Evolutionary conservation across 2,329 filamentous ascomycete species (phyloP).

Genomic region (Fusarium poae): DNA sequence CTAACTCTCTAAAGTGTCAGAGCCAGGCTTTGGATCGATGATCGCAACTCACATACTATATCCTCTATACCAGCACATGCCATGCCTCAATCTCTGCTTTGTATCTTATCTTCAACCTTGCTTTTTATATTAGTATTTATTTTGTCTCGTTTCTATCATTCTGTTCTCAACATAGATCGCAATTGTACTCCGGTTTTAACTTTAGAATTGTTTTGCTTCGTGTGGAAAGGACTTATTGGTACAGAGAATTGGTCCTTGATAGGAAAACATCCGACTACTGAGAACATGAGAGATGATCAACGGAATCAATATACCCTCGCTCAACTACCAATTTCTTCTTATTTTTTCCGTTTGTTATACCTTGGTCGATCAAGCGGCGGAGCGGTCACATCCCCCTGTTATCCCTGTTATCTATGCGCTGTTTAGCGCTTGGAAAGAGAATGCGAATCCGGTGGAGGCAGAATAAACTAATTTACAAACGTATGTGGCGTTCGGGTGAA

Average conservation of each 20-base stretch:
- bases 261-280: not conserved
- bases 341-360: not conserved
- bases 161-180: not conserved
- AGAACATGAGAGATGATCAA: not conserved
- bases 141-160: not conserved
- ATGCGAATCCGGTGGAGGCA: not conserved
- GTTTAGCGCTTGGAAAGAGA: not conserved
- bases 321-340: too few relatives aligned
- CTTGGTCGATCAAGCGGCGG: not conserved
- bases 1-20: conserved; percentile 37
- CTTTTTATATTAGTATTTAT: not conserved
- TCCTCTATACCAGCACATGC: not conserved
- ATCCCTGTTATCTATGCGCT: not conserved
- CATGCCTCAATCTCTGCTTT: not conserved
- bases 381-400: not conserved
- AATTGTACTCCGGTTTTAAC: not conserved
- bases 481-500: conserved; percentile 9
- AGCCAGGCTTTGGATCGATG: conserved; percentile 41
- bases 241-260: not conserved
- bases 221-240: not conserved
- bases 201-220: too few relatives aligned
- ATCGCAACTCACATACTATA: not conserved
- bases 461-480: conserved; percentile 1
- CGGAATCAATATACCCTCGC: not conserved
- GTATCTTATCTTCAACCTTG: not conserved